phyloP scores from a whole-genome alignment of 2,329 filamentous ascomycete species.

The Hypoxylon sp. region DNA sequence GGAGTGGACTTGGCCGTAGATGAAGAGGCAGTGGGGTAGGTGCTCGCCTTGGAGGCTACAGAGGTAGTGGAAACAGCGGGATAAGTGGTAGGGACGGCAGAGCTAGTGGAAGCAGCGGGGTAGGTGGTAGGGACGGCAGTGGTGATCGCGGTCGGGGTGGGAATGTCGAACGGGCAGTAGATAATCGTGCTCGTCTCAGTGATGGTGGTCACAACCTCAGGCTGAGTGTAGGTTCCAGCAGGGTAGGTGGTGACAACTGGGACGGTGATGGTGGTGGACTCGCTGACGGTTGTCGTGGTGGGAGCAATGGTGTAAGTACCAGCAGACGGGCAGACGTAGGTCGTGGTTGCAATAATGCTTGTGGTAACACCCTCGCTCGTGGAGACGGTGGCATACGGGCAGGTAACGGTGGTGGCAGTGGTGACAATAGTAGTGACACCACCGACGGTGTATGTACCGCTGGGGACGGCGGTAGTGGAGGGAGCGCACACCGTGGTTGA shows the following conservation, averaged over 20 bases:
- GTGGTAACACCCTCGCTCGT: slow-evolving; percentile 71
- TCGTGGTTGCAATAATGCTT: slow-evolving; percentile 75
- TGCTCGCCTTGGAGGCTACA: slow-evolving; percentile 36
- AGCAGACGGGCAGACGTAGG: slow-evolving; percentile 77
- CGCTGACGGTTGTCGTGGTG: slow-evolving; percentile 69
- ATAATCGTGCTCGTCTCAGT: slow-evolving; percentile 76
- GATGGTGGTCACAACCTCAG: slow-evolving; percentile 74
- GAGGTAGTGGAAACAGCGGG: slow-evolving; percentile 43
- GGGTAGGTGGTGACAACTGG: slow-evolving; percentile 73
- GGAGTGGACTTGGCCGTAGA: slow-evolving; percentile 37
- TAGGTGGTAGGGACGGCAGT: slow-evolving; percentile 45
- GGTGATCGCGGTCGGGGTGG: slow-evolving; percentile 47
- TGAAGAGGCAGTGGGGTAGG: slow-evolving; percentile 43
- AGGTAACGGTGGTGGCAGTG: slow-evolving; percentile 74
- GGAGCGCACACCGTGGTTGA: slow-evolving; percentile 75
- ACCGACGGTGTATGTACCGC: slow-evolving; percentile 76
- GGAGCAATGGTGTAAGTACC: slow-evolving; percentile 82
- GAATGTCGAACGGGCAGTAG: slow-evolving; percentile 72
- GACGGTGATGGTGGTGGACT: slow-evolving; percentile 69
- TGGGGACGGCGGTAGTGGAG: slow-evolving; percentile 69
- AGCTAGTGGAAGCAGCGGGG: slow-evolving; percentile 31
- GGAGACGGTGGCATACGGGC: slow-evolving; percentile 74
- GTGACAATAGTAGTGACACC: slow-evolving; percentile 78
- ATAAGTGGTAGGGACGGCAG: too few species aligned
- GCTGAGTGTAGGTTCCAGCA: slow-evolving; percentile 79